Conservation (phyloP, 2,329 filamentous ascomycete genomes). For the Verticillium tricorpus region DNA sequence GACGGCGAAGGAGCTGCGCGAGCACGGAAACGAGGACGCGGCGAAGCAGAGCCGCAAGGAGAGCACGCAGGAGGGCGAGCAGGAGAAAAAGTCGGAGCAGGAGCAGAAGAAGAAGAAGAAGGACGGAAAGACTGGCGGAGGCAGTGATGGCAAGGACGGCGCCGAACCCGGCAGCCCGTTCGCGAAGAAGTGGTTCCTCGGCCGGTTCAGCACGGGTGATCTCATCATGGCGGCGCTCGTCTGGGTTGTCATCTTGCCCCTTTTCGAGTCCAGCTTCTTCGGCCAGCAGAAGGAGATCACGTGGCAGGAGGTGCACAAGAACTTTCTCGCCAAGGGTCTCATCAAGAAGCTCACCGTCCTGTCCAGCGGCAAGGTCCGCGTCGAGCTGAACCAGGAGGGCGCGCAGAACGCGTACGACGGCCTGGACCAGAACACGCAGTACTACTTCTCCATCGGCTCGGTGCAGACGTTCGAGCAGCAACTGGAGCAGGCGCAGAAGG, state of each 20-base stretch:
- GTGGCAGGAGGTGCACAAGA: conserved; percentile 93
- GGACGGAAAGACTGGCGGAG: conserved; percentile 7
- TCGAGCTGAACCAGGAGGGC: conserved; percentile 74
- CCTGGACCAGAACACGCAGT: conserved; percentile 64
- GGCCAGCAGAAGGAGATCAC: conserved; percentile 69
- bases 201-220: conserved; percentile 13
- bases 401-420: conserved; percentile 68
- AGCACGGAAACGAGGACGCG: conserved; percentile 9
- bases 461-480: conserved; percentile 88
- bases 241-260: conserved; percentile 39
- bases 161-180: conserved; percentile 18
- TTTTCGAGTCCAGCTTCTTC: conserved; percentile 37
- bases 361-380: conserved; percentile 66
- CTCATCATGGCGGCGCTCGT: conserved; percentile 45
- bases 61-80: conserved; percentile 6
- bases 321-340: conserved; percentile 92
- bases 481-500: conserved; percentile 81
- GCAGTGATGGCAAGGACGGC: conserved; percentile 28
- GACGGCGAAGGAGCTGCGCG: conserved; percentile 6
- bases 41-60: conserved; percentile 9
- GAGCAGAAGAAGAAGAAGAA: conserved; percentile 1
- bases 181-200: conserved; percentile 13
- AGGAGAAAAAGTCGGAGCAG: conserved; percentile 16
- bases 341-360: conserved; percentile 89
- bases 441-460: conserved; percentile 94